Conservation (phyloP, 164 flowering plant species). For the Houttuynia cordata region DNA sequence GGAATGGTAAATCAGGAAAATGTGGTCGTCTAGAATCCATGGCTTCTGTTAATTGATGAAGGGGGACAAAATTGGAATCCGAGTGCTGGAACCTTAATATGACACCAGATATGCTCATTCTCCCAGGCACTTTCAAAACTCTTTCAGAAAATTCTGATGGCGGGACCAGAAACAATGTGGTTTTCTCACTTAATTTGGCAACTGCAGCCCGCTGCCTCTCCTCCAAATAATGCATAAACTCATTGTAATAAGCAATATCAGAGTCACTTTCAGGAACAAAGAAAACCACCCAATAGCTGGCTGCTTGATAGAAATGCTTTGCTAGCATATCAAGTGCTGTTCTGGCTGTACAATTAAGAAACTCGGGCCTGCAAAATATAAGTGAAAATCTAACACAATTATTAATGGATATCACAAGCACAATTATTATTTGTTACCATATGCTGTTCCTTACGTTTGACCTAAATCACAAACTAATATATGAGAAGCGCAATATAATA, state of each 20-base stretch:
- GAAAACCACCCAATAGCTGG: constrained; percentile 73
- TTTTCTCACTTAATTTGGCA: constrained; percentile 75
- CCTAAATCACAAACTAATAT: too few relatives aligned
- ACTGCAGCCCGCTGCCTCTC: constrained; percentile 94
- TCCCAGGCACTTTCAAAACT: constrained; percentile 89
- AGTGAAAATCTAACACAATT: too few relatives aligned
- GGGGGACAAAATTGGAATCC: constrained; percentile 32
- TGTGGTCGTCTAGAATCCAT: constrained; percentile 25
- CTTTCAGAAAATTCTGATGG: constrained; percentile 93
- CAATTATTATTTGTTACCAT: too few relatives aligned
- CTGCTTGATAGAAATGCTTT: constrained; percentile 87
- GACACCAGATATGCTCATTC: constrained; percentile 85
- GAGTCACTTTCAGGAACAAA: constrained; percentile 79
- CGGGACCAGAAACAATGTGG: constrained; percentile 85
- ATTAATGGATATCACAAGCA: neutral
- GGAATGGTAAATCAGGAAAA: constrained; percentile 17
- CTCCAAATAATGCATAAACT: constrained; percentile 78
- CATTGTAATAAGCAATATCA: constrained; percentile 73
- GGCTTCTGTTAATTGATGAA: constrained; percentile 24
- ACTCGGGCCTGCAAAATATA: constrained; percentile 56
- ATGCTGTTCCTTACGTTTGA: too few relatives aligned
- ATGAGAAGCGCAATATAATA: too few relatives aligned
- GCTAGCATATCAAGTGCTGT: constrained; percentile 93
- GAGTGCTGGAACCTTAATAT: constrained; percentile 54
- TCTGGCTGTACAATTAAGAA: constrained; percentile 85